Percentiles rank a stretch among this genome's conserved stretches.
Evolutionary conservation across 2,329 filamentous ascomycete species (phyloP).

Genomic region (Colletotrichum plurivorum): DNA sequence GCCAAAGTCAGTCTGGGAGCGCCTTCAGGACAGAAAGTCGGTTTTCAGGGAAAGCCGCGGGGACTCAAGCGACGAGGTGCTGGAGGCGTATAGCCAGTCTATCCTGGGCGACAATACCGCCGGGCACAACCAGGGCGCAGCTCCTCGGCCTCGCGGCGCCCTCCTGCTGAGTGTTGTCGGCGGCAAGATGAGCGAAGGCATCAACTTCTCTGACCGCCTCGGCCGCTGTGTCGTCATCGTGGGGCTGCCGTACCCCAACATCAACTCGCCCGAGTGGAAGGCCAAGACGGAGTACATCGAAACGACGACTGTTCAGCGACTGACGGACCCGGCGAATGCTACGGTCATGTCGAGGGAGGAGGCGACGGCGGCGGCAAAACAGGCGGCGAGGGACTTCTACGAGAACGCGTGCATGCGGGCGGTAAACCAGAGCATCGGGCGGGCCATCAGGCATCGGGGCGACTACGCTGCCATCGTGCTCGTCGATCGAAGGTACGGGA

Average conservation of each 20-base stretch:
- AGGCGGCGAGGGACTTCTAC: slow-evolving; percentile 83
- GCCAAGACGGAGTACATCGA: slow-evolving; percentile 92
- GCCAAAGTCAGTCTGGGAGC: slow-evolving; percentile 68
- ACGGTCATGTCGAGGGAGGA: slow-evolving; percentile 43
- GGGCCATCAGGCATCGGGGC: slow-evolving; percentile 87
- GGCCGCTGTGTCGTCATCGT: slow-evolving; percentile 93
- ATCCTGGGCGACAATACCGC: slow-evolving; percentile 64
- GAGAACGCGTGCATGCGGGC: slow-evolving; percentile 97
- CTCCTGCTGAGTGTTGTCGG: slow-evolving; percentile 92
- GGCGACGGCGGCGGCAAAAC: slow-evolving; percentile 60
- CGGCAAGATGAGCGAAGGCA: slow-evolving; percentile 95
- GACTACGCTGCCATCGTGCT: slow-evolving; percentile 95
- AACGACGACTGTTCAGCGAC: slow-evolving; percentile 61
- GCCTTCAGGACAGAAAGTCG: slow-evolving; percentile 70
- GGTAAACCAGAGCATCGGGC: slow-evolving; percentile 95
- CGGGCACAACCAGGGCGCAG: not conserved
- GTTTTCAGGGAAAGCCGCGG: slow-evolving; percentile 73
- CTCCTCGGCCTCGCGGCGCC: slow-evolving; percentile 69
- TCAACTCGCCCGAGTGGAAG: slow-evolving; percentile 91
- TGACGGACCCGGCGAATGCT: slow-evolving; percentile 48
- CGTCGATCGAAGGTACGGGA: slow-evolving; percentile 85
- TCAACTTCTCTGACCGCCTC: slow-evolving; percentile 95
- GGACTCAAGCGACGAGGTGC: slow-evolving; percentile 75
- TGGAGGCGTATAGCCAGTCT: slow-evolving; percentile 79
- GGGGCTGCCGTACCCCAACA: slow-evolving; percentile 93